Evolutionary conservation across 2,329 filamentous ascomycete species (phyloP).

Genomic region (Beauveria varroae): DNA sequence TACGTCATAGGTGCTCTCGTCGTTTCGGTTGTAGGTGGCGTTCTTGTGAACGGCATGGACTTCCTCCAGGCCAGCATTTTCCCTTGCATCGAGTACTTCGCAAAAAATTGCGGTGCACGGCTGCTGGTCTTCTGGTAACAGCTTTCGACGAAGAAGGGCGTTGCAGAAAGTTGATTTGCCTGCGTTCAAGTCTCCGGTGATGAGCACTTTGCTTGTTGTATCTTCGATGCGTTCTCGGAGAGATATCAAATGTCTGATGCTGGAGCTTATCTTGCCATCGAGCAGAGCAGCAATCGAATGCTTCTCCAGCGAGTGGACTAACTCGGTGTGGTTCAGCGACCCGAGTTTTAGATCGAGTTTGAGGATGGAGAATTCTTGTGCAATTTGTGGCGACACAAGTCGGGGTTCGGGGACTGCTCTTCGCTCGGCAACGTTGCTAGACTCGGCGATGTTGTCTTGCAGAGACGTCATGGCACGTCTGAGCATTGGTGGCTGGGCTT

Average conservation of each 20-base stretch:
- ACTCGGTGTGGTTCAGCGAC: constrained; percentile 73
- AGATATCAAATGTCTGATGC: constrained; percentile 80
- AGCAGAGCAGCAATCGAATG: constrained; percentile 80
- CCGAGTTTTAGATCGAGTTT: constrained; percentile 93
- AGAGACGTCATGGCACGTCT: constrained; percentile 67
- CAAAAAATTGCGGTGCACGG: constrained; percentile 98
- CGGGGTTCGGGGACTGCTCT: constrained; percentile 63
- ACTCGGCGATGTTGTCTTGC: constrained; percentile 53
- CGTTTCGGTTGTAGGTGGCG: constrained; percentile 71
- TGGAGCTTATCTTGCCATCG: constrained; percentile 90
- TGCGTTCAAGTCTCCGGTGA: constrained; percentile 93
- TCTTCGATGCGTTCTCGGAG: constrained; percentile 93
- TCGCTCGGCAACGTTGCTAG: constrained; percentile 61
- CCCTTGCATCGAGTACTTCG: constrained; percentile 85
- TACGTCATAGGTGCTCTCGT: constrained; percentile 91
- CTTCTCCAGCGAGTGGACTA: constrained; percentile 93
- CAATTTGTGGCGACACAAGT: constrained; percentile 83
- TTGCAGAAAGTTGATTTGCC: constrained; percentile 99
- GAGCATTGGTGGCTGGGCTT: constrained; percentile 41
- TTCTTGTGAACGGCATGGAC: constrained; percentile 91
- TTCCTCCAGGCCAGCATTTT: constrained; percentile 87
- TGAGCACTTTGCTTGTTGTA: constrained; percentile 90
- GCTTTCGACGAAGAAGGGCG: constrained; percentile 83
- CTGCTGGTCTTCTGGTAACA: constrained; percentile 93
- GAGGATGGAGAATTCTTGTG: constrained; percentile 90